Percentiles rank a stretch among this genome's conserved stretches.
phyloP scores from a whole-genome alignment of 2,329 filamentous ascomycete genomes.

The Laburnicola sp. region DNA sequence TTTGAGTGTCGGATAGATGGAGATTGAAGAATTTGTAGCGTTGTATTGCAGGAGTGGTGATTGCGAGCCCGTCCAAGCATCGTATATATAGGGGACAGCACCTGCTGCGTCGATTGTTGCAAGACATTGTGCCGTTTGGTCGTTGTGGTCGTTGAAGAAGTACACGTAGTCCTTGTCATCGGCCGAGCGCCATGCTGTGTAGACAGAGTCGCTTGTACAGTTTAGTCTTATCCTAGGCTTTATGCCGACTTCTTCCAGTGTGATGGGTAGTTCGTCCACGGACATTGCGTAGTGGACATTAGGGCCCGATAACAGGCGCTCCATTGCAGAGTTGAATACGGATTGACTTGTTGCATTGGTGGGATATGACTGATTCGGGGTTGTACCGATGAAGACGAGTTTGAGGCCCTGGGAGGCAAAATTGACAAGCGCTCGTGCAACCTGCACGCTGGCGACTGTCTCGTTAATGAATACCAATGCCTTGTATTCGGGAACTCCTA shows the following conservation, averaged over 20 bases:
- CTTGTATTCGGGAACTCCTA: conserved; percentile 51
- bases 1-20: conserved; percentile 43
- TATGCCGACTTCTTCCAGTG: conserved; percentile 38
- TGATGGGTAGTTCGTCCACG: conserved; percentile 34
- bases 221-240: conserved; percentile 25
- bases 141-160: conserved; percentile 45
- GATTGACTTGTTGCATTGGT: conserved; percentile 17
- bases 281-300: conserved; percentile 44
- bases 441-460: conserved; percentile 40
- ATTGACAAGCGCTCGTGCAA: conserved; percentile 38
- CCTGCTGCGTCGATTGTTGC: conserved; percentile 10
- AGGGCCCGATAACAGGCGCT: conserved; percentile 21
- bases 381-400: conserved; percentile 43
- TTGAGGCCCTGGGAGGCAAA: conserved; percentile 48
- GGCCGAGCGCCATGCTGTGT: conserved; percentile 44
- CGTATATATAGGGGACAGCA: conserved; percentile 41
- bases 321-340: conserved; percentile 24
- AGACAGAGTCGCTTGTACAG: conserved; percentile 18
- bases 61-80: conserved; percentile 50
- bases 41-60: conserved; percentile 41
- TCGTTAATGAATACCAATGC: conserved; percentile 49
- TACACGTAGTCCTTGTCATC: conserved; percentile 43
- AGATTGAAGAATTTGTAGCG: conserved; percentile 27
- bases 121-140: conserved; percentile 7
- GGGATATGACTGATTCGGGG: conserved; percentile 24